Conservation (phyloP, 768 basidiomycete genomes). For the Pisolithus albus region DNA sequence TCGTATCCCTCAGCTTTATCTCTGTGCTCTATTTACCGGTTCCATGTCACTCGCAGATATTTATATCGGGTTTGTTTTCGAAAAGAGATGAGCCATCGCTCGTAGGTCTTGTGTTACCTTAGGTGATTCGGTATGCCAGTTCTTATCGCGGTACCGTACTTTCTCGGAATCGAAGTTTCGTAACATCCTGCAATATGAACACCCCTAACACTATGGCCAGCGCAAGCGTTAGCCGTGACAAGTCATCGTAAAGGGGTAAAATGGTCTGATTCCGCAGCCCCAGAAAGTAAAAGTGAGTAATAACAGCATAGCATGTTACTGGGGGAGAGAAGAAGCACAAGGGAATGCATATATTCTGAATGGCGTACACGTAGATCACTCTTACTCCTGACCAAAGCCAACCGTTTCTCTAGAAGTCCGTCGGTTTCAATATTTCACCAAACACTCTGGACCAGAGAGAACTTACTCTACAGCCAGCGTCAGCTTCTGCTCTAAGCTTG, state of each 20-base stretch:
- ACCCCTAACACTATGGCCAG: too few species aligned
- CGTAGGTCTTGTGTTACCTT: neutral
- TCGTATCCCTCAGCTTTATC: constrained; percentile 29
- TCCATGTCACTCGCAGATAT: constrained; percentile 50
- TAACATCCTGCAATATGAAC: too few species aligned
- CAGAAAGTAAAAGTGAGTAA: constrained; percentile 3
- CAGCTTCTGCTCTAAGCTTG: constrained; percentile 89
- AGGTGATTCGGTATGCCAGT: neutral
- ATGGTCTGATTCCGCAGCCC: constrained; percentile 6
- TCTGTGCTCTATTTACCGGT: neutral
- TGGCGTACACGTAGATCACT: neutral
- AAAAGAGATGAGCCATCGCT: constrained; percentile 43
- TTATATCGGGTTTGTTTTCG: constrained; percentile 89
- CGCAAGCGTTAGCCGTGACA: neutral
- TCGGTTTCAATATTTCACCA: constrained; percentile 11
- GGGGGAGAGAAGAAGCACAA: constrained; percentile 7
- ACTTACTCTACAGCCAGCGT: constrained; percentile 91
- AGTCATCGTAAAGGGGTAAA: neutral
- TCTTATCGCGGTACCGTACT: too few species aligned
- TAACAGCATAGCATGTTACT: neutral
- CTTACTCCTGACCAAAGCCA: constrained; percentile 88
- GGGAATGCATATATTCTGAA: neutral
- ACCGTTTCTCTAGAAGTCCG: constrained; percentile 67
- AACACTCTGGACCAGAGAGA: constrained; percentile 1
- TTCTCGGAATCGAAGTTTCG: too few species aligned